Base-by-base conservation (phyloP, 1,284 basidiomycete genomes). In the Ustilago hordei region DNA sequence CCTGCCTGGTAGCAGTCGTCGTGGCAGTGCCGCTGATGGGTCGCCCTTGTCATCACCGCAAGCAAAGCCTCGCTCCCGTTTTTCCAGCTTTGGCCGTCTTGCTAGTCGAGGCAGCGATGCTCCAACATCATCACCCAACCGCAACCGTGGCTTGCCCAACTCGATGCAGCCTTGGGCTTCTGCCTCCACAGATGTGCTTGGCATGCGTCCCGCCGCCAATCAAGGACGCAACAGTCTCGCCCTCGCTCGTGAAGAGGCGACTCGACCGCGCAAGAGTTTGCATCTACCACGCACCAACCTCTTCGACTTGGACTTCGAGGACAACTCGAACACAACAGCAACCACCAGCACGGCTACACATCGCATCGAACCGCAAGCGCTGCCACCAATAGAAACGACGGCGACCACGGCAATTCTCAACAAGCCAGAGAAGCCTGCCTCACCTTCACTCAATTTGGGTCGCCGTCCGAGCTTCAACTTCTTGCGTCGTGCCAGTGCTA, bases 111-210 rank as follows among this genome's bases (percentile, higher is more conserved):
- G 48, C 38, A 43, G 52, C 36, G 50, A 68, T 9, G 43, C 48
- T 31, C 5, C 48, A 5, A 50, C 48, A 32, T 15, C 58, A 17
- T 50, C 53, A 9, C 54, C 64, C 6, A 63, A 45, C 17, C 56
- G 39, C 17, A 36, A 23, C 11, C 60, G 39, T n/a, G 56, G 52
- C 41, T 57, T 75, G 59, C 63, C 67, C 32, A 63, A 66, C 19
- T 63, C 72, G 31, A 74, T 74, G 64, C 62, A 73, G 55, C 50
- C 66, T 1, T 77, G 75, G 75, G 75, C 75, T 2, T 77, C 75
- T 0, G 69, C 69, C 6, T 77, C 75, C 31, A 77, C 75, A 4
- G 75, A 77, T n/a, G 65, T 69, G 31, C 63, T 77, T 3, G 55
- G 43, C 15, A 60, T 77, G 13, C 43, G 43, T 11, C 28, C 56